Conservation (phyloP, 2,329 filamentous ascomycete species). For the Xylaria hypoxylon region DNA sequence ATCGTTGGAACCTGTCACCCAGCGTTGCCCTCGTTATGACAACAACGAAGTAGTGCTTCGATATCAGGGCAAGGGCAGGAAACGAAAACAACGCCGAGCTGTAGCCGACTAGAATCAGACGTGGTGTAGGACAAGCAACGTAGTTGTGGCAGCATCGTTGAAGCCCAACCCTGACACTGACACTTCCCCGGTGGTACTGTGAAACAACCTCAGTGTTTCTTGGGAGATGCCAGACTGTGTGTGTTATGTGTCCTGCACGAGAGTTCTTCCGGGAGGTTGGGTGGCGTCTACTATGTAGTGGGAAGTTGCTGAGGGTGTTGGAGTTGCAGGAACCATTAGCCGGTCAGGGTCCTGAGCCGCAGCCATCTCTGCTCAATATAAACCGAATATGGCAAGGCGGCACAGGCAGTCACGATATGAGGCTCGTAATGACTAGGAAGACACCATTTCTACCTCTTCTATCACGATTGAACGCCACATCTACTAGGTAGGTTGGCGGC, state of each 20-base stretch:
- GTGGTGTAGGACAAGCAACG: constrained; percentile 33
- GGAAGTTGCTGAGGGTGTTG: constrained; percentile 12
- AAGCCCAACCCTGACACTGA: constrained; percentile 34
- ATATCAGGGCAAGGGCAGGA: constrained; percentile 19
- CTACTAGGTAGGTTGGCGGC: constrained; percentile 13
- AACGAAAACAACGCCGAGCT: constrained; percentile 11
- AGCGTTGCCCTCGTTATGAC: constrained; percentile 18
- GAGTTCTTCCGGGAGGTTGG: constrained; percentile 11
- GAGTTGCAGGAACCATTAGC: constrained; percentile 19
- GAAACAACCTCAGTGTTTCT: constrained; percentile 25
- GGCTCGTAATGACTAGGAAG: constrained; percentile 21
- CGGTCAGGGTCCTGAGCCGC: constrained; percentile 25
- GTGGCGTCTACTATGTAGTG: constrained; percentile 19
- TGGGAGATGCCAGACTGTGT: constrained; percentile 19
- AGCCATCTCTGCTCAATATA: constrained; percentile 12
- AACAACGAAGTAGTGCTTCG: constrained; percentile 24
- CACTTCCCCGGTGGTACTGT: constrained; percentile 27
- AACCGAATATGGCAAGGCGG: constrained; percentile 19
- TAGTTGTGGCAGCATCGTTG: constrained; percentile 32
- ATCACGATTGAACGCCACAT: constrained; percentile 19
- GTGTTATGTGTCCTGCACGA: constrained; percentile 23
- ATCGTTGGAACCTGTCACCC: constrained; percentile 16
- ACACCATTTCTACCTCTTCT: constrained; percentile 14
- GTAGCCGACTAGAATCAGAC: constrained; percentile 24
- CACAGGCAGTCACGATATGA: constrained; percentile 23